Evolutionary conservation across 2,329 filamentous ascomycete genomes (phyloP).

Genomic region (Fusarium sacchari): DNA sequence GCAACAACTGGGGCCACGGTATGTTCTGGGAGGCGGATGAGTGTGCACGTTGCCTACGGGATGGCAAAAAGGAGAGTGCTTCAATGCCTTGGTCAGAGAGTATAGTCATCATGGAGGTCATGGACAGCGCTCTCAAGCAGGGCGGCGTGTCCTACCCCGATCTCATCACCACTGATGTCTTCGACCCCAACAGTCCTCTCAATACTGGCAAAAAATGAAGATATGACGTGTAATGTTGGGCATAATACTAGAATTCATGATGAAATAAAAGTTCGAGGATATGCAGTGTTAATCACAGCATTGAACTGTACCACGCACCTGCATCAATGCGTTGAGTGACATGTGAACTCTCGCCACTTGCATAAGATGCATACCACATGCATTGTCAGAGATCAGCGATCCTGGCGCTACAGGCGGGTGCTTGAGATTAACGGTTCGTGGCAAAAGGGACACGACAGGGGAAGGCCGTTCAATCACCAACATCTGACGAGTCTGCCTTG

Average conservation of each 20-base stretch:
- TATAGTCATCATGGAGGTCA: constrained; percentile 82
- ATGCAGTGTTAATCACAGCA: constrained; percentile 6
- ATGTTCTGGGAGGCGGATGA: constrained; percentile 94
- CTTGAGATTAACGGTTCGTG: constrained; percentile 39
- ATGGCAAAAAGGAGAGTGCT: constrained; percentile 80
- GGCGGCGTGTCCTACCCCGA: constrained; percentile 65
- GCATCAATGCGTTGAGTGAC: neutral
- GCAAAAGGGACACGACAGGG: constrained; percentile 32
- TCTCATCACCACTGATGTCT: constrained; percentile 66
- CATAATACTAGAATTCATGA: neutral
- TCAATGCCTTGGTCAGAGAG: constrained; percentile 79
- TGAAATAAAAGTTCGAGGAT: neutral
- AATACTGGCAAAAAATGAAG: constrained; percentile 62
- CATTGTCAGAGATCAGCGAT: constrained; percentile 25
- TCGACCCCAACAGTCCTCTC: constrained; percentile 68
- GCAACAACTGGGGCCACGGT: constrained; percentile 71
- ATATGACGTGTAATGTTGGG: neutral
- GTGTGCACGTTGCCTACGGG: constrained; percentile 76
- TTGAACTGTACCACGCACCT: neutral
- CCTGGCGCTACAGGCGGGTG: constrained; percentile 30
- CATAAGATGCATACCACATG: constrained; percentile 16
- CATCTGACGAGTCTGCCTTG: constrained; percentile 31
- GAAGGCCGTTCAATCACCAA: constrained; percentile 19
- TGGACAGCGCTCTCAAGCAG: constrained; percentile 65
- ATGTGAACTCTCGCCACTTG: constrained; percentile 6